A percentile compares a stretch with the other conserved stretches of the same genome.
Conservation (phyloP, 495 filamentous ascomycete species). For the Trichoderma virens region DNA sequence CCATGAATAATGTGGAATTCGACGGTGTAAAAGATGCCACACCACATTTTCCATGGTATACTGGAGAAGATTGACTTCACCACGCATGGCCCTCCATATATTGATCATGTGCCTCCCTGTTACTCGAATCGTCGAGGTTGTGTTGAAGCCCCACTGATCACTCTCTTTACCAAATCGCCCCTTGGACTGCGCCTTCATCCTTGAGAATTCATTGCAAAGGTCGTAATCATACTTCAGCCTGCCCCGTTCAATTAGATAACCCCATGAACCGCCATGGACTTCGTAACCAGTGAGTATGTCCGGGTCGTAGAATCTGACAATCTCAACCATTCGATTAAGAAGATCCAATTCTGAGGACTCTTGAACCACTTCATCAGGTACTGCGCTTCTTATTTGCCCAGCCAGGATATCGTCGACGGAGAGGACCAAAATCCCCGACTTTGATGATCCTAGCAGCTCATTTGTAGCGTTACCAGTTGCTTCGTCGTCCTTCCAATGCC, state of each 20-base stretch:
- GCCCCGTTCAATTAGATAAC: constrained; percentile 88
- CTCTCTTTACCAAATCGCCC: constrained; percentile 77
- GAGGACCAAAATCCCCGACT: constrained; percentile 56
- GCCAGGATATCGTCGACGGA: constrained; percentile 50
- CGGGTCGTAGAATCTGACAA: constrained; percentile 77
- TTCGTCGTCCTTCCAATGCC: constrained; percentile 76
- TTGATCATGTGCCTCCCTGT: constrained; percentile 96
- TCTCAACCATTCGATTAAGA: constrained; percentile 72
- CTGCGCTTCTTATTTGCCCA: constrained; percentile 36
- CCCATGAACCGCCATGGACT: constrained; percentile 89
- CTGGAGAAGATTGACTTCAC: constrained; percentile 81
- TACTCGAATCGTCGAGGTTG: constrained; percentile 75
- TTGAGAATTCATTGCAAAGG: constrained; percentile 81
- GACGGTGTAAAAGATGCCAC: constrained; percentile 84
- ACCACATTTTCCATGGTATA: constrained; percentile 97
- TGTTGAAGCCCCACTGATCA: constrained; percentile 88
- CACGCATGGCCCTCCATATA: constrained; percentile 92
- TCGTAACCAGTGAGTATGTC: constrained; percentile 95
- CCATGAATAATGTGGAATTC: constrained; percentile 83
- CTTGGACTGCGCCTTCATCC: constrained; percentile 74
- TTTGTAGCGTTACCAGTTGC: constrained; percentile 15
- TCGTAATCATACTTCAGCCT: constrained; percentile 80
- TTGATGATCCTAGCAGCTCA: constrained; percentile 29
- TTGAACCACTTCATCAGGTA: constrained; percentile 55
- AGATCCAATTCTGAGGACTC: constrained; percentile 78